A percentile compares a stretch with the other conserved stretches of the same genome.
phyloP scores from a whole-genome alignment of 345 rosid species.

The Nasturtium officinale region DNA sequence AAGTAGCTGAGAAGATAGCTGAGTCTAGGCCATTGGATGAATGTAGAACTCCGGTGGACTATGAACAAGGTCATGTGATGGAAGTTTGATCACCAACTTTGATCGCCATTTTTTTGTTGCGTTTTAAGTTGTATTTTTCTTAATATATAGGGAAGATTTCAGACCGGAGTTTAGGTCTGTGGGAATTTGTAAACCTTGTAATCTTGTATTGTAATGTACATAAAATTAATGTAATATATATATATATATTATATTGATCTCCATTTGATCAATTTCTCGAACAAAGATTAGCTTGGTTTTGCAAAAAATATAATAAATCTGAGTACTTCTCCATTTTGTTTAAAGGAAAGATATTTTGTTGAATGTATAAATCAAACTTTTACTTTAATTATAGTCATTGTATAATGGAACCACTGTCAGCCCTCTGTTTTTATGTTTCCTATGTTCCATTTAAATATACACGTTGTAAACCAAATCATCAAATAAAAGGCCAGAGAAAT shows the following conservation, averaged over 20 bases:
- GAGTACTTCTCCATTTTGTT: not conserved
- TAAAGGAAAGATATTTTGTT: not conserved
- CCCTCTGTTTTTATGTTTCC: not conserved
- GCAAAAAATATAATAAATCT: not conserved
- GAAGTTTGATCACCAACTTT: constrained; percentile 39
- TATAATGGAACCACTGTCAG: constrained; percentile 17
- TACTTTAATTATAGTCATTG: not conserved
- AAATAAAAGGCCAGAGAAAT: too few relatives aligned
- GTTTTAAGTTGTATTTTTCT: constrained; percentile 13
- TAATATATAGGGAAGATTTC: constrained; percentile 21
- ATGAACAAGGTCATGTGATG: constrained; percentile 25
- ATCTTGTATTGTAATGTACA: constrained; percentile 37
- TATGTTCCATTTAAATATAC: too few relatives aligned
- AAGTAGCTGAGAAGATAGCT: constrained; percentile 67
- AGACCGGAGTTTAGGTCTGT: constrained; percentile 26
- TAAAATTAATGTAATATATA: constrained; percentile 10
- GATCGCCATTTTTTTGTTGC: constrained; percentile 31
- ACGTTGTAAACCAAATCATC: too few relatives aligned
- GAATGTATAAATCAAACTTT: not conserved
- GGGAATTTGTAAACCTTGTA: constrained; percentile 39
- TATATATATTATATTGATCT: not conserved
- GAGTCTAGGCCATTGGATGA: constrained; percentile 47
- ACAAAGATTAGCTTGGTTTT: not conserved
- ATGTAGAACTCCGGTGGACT: constrained; percentile 33
- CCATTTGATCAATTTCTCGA: constrained; percentile 11